Evolutionary conservation across 2,329 filamentous ascomycete species (phyloP).

Genomic region (Fusarium chaquense): DNA sequence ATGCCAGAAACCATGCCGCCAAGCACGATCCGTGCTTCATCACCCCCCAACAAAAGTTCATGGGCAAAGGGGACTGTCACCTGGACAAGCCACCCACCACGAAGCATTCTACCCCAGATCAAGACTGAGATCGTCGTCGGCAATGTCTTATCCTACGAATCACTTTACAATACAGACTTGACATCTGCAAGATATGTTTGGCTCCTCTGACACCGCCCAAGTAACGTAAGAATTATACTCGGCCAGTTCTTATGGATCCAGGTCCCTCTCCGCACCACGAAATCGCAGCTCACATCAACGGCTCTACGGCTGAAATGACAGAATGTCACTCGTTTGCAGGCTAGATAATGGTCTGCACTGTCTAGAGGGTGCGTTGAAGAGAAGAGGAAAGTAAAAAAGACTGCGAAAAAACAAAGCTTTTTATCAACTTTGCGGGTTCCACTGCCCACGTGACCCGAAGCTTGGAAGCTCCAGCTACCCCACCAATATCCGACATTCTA

Average conservation of each 20-base stretch:
- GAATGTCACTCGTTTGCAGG: conserved; percentile 73
- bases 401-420: conserved; percentile 20
- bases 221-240: conserved; percentile 57
- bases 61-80: conserved; percentile 8
- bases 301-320: conserved; percentile 70
- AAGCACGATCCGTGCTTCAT: conserved; percentile 1
- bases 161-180: conserved; percentile 7
- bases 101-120: conserved; percentile 1
- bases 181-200: conserved; percentile 49
- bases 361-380: conserved; percentile 81
- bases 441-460: conserved; percentile 31
- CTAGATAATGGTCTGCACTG: conserved; percentile 82
- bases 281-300: conserved; percentile 74
- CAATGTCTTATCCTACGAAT: conserved; percentile 3
- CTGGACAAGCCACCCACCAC: conserved; percentile 14
- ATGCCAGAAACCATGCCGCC: background rate
- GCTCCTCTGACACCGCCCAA: conserved; percentile 59
- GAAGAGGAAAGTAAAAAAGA: conserved; percentile 41
- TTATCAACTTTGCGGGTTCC: conserved; percentile 16
- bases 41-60: conserved; percentile 18
- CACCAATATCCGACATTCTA: conserved; percentile 45
- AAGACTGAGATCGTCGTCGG: background rate
- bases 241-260: conserved; percentile 70
- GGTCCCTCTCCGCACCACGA: conserved; percentile 66
- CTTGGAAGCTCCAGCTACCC: conserved; percentile 34